Evolutionary conservation across 2,329 filamentous ascomycete genomes (phyloP).

Genomic region (Coniella lustricola): DNA sequence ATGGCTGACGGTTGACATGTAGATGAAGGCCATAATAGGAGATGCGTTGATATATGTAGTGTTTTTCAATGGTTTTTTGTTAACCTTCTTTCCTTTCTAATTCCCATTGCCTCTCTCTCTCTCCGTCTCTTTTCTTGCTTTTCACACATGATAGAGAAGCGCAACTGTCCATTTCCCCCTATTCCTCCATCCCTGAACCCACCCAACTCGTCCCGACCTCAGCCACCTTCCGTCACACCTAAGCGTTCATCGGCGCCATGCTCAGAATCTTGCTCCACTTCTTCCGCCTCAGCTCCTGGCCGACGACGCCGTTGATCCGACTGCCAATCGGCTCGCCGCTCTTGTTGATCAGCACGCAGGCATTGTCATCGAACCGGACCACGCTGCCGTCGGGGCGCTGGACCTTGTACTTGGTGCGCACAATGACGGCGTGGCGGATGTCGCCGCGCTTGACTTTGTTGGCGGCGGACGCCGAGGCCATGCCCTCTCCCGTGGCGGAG

Average conservation of each 20-base stretch:
- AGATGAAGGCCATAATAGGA: too few relatives aligned
- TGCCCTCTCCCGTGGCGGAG: constrained; percentile 64
- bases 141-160: too few relatives aligned
- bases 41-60: too few relatives aligned
- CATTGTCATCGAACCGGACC: constrained; percentile 94
- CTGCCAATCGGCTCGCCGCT: constrained; percentile 90
- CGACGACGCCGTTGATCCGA: constrained; percentile 86
- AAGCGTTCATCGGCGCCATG: constrained; percentile 69
- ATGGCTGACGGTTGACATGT: too few relatives aligned
- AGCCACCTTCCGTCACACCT: constrained; percentile 17
- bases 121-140: too few relatives aligned
- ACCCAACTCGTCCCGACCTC: too few relatives aligned
- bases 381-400: constrained; percentile 84
- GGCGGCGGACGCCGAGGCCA: constrained; percentile 59
- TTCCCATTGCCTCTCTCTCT: too few relatives aligned
- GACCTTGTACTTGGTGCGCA: constrained; percentile 81
- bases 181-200: too few relatives aligned
- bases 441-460: constrained; percentile 96
- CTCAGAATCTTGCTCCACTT: constrained; percentile 99
- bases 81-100: too few relatives aligned
- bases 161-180: too few relatives aligned
- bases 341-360: constrained; percentile 96
- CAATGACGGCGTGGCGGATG: constrained; percentile 91
- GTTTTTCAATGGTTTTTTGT: too few relatives aligned
- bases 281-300: constrained; percentile 79